Conservation (phyloP, 2,329 filamentous ascomycete genomes). For the Biscogniauxia marginata region DNA sequence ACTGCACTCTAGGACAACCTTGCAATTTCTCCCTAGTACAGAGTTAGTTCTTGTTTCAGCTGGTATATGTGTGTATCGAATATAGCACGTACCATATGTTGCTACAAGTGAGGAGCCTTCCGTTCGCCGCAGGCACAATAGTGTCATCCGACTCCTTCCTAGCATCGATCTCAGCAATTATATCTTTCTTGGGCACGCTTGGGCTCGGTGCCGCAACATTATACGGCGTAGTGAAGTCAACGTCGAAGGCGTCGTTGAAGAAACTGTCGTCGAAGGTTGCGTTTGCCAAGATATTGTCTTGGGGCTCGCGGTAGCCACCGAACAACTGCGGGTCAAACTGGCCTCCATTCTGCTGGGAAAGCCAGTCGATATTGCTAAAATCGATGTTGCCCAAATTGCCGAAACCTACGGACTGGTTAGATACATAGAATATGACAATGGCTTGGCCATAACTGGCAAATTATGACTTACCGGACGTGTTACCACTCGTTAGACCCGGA, state of each 20-base stretch:
- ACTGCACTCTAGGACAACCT: conserved; percentile 81
- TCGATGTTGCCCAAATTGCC: conserved; percentile 44
- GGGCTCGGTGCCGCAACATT: conserved; percentile 59
- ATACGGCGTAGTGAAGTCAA: conserved; percentile 79
- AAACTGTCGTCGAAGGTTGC: conserved; percentile 69
- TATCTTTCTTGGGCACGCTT: conserved; percentile 52
- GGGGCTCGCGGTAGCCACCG: conserved; percentile 86
- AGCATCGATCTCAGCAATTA: conserved; percentile 76
- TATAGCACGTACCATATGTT: conserved; percentile 78
- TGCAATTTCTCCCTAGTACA: conserved; percentile 79
- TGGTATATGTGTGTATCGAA: conserved; percentile 2
- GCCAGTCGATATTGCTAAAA: conserved; percentile 65
- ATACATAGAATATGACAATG: too few species aligned
- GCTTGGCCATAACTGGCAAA: conserved; percentile 2
- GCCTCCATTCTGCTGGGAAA: conserved; percentile 77
- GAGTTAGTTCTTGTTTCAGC: conserved; percentile 38
- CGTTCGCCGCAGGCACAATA: conserved; percentile 55
- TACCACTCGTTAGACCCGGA: conserved; percentile 38
- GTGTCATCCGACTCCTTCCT: conserved; percentile 70
- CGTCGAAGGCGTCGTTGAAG: conserved; percentile 75
- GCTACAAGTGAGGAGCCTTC: conserved; percentile 75
- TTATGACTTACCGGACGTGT: conserved; percentile 45
- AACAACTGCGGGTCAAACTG: conserved; percentile 91
- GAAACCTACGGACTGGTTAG: conserved; percentile 30
- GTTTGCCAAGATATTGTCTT: conserved; percentile 71